Conservation (phyloP, 106 monocot species). For the Phalaenopsis aphrodite region DNA sequence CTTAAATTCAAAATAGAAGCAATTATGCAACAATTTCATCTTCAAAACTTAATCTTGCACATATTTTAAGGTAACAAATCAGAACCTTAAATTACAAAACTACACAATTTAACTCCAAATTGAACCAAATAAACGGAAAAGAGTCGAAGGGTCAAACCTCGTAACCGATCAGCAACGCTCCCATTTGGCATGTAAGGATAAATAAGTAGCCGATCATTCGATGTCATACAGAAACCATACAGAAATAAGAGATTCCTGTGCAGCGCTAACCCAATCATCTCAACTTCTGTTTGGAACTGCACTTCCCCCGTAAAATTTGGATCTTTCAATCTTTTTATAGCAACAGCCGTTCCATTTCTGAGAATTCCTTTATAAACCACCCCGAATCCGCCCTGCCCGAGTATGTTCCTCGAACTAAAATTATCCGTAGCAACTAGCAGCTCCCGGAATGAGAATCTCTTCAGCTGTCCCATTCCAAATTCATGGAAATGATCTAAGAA, state of each 20-base stretch:
- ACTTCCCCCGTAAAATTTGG: conserved; percentile 87
- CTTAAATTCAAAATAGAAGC: background rate
- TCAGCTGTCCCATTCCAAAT: conserved; percentile 80
- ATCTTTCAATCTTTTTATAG: conserved; percentile 88
- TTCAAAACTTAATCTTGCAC: background rate
- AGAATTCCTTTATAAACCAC: conserved; percentile 86
- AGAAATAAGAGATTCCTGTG: conserved; percentile 79
- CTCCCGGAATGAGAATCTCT: conserved; percentile 73
- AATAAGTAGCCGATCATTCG: conserved; percentile 69
- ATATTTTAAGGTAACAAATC: too few relatives aligned
- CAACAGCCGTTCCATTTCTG: conserved; percentile 58
- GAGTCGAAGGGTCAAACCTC: conserved; percentile 37
- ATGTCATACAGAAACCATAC: conserved; percentile 92
- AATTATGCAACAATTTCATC: background rate
- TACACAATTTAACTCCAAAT: too few relatives aligned
- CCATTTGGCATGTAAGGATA: conserved; percentile 98
- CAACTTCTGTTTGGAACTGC: conserved; percentile 98
- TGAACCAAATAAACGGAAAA: background rate
- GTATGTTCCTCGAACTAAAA: conserved; percentile 74
- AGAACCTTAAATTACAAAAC: too few relatives aligned
- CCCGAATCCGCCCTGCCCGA: conserved; percentile 95
- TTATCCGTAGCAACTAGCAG: conserved; percentile 71
- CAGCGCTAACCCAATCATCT: conserved; percentile 95
- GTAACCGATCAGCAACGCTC: conserved; percentile 89
- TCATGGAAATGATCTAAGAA: conserved; percentile 54